Percentiles rank a stretch among this genome's conserved stretches.
These are phyloP conservation scores for Boletus sensibilis DNA, from an alignment of 768 basidiomycete genomes.

Conservation along the genomic window DNA sequence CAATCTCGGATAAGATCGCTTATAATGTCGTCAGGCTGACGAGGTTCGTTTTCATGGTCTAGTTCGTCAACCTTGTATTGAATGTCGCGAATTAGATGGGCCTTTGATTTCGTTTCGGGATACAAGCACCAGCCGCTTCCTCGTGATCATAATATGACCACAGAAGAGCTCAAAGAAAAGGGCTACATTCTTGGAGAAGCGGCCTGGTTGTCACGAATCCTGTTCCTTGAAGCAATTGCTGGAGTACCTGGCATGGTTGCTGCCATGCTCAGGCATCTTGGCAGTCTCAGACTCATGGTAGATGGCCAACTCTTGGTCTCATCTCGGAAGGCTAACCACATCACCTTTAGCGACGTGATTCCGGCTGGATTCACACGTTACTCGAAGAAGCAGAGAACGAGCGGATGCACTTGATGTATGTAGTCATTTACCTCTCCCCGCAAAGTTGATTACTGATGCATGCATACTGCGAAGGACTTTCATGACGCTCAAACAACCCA, in stretches of 20 bases:
- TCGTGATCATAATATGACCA: slow-evolving; percentile 57
- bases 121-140: slow-evolving; percentile 78
- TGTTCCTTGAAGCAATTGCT: slow-evolving; percentile 85
- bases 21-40: slow-evolving; percentile 55
- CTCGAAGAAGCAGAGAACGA: slow-evolving; percentile 97
- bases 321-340: slow-evolving; percentile 6
- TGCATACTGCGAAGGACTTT: slow-evolving; percentile 66
- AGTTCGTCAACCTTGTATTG: not conserved
- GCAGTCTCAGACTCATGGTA: slow-evolving; percentile 86
- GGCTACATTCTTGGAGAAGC: slow-evolving; percentile 73
- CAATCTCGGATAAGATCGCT: slow-evolving; percentile 73
- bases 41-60: slow-evolving; percentile 36
- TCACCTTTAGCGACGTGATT: slow-evolving; percentile 46
- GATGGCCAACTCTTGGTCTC: slow-evolving; percentile 20
- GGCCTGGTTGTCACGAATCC: slow-evolving; percentile 70
- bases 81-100: slow-evolving; percentile 39
- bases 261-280: slow-evolving; percentile 82
- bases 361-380: slow-evolving; percentile 88
- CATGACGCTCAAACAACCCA: slow-evolving; percentile 86
- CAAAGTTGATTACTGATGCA: slow-evolving; percentile 13
- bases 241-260: slow-evolving; percentile 98
- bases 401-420: slow-evolving; percentile 88
- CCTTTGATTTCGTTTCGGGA: slow-evolving; percentile 82
- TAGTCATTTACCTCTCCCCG: slow-evolving; percentile 1
- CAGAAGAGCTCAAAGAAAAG: slow-evolving; percentile 69